phyloP scores from a whole-genome alignment of 371 early-diverging fungal species.

The Polyrhizophydium stewartii region DNA sequence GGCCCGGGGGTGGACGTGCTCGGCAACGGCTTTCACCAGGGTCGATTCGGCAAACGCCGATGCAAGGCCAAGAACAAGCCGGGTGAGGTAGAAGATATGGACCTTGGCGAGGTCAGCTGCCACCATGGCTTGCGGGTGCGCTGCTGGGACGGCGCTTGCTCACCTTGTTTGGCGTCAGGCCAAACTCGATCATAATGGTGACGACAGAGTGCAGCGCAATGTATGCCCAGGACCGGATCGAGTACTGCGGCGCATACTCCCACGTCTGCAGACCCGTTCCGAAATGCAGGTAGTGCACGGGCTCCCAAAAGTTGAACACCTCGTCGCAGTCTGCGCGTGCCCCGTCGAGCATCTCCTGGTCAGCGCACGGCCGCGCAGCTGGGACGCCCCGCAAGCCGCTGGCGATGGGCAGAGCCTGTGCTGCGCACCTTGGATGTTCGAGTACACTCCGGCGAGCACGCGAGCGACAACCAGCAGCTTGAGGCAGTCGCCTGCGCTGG shows the following conservation, averaged over 20 bases:
- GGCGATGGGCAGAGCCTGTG: too few relatives aligned
- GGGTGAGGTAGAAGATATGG: slow-evolving; percentile 64
- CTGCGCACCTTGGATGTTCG: slow-evolving; percentile 54
- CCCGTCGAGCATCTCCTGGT: background rate
- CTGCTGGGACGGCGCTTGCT: background rate
- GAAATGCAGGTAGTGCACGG: slow-evolving; percentile 79
- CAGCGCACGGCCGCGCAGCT: background rate
- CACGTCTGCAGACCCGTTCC: slow-evolving; percentile 91
- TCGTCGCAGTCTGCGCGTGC: slow-evolving; percentile 77
- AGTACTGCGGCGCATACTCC: slow-evolving; percentile 90
- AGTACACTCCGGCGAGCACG: slow-evolving; percentile 60
- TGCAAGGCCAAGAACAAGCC: slow-evolving; percentile 57
- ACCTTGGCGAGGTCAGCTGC: too few relatives aligned
- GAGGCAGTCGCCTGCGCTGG: too few relatives aligned
- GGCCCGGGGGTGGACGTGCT: slow-evolving; percentile 59
- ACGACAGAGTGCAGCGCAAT: slow-evolving; percentile 53
- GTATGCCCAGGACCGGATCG: slow-evolving; percentile 86
- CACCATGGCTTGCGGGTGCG: too few relatives aligned
- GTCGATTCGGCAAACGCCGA: slow-evolving; percentile 69
- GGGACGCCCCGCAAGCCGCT: background rate
- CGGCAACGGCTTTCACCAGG: slow-evolving; percentile 61
- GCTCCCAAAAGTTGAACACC: slow-evolving; percentile 96
- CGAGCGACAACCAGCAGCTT: slow-evolving; percentile 54
- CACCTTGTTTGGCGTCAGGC: background rate
- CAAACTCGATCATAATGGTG: background rate